These are phyloP conservation scores for Eurotiales sp. DNA, from an alignment of 2,329 filamentous ascomycete species.

Conservation along the genomic window DNA sequence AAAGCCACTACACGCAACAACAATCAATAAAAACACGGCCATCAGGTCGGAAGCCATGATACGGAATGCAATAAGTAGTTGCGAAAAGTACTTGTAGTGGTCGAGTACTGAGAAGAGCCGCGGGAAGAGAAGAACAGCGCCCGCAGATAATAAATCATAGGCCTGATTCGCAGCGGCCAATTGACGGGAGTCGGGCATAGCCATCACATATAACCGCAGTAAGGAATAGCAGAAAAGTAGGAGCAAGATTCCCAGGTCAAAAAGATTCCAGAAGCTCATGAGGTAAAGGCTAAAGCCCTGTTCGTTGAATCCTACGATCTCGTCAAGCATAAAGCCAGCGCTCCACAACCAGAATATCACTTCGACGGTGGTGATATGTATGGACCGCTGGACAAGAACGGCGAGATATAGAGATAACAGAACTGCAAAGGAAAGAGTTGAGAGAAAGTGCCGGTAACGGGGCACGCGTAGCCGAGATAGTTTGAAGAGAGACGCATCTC, in stretches of 20 bases:
- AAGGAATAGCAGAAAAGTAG: constrained; percentile 86
- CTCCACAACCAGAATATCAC: constrained; percentile 97
- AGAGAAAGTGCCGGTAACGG: constrained; percentile 85
- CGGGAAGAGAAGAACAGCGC: constrained; percentile 83
- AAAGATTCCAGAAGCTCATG: constrained; percentile 97
- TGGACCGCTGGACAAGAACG: constrained; percentile 71
- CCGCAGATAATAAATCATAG: constrained; percentile 90
- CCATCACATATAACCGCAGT: constrained; percentile 81
- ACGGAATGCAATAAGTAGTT: constrained; percentile 87
- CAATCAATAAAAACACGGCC: constrained; percentile 76
- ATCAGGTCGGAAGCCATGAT: constrained; percentile 89
- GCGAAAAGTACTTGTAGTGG: constrained; percentile 94
- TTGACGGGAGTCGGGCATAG: constrained; percentile 67
- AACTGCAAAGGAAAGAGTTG: constrained; percentile 79
- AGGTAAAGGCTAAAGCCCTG: constrained; percentile 95
- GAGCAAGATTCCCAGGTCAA: constrained; percentile 84
- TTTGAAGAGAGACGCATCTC: constrained; percentile 87
- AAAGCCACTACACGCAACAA: constrained; percentile 89
- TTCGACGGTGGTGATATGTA: constrained; percentile 78
- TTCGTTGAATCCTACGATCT: constrained; percentile 93
- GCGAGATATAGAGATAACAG: constrained; percentile 81
- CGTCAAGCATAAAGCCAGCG: constrained; percentile 93
- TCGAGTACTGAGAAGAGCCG: constrained; percentile 90
- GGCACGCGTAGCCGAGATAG: constrained; percentile 86
- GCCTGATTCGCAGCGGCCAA: constrained; percentile 75